Evolutionary conservation across 2,329 filamentous ascomycete species (phyloP).

Genomic region (Calonectria hongkongensis): DNA sequence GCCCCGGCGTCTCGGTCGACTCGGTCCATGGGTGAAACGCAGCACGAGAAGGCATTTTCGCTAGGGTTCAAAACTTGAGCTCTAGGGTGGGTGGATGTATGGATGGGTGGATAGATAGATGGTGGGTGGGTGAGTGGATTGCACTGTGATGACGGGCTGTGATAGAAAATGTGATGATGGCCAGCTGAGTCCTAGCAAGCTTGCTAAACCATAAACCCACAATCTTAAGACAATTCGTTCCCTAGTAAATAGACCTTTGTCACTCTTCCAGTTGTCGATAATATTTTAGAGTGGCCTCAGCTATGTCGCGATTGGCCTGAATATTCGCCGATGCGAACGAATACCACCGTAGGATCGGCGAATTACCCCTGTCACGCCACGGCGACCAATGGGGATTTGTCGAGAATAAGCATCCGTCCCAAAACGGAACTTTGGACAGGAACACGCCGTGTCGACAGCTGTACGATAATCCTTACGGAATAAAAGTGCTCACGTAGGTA

Average conservation of each 20-base stretch:
- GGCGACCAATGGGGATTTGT: neutral
- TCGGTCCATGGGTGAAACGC: constrained; percentile 34
- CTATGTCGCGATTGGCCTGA: neutral
- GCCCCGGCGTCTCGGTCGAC: constrained; percentile 1
- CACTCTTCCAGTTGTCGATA: neutral
- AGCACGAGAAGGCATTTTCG: constrained; percentile 25
- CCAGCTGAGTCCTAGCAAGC: neutral
- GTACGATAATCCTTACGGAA: neutral
- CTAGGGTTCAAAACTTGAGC: neutral
- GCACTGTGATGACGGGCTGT: neutral
- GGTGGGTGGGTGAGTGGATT: neutral
- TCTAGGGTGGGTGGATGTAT: neutral
- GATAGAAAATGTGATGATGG: neutral
- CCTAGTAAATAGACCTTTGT: neutral
- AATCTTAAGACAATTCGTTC: neutral
- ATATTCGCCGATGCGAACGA: constrained; percentile 11
- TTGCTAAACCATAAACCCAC: neutral
- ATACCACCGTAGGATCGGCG: constrained; percentile 16
- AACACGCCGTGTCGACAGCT: neutral
- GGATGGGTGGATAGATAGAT: neutral
- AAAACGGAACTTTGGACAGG: neutral
- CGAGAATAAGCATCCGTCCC: neutral
- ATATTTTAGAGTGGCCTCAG: neutral
- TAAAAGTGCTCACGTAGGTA: neutral
- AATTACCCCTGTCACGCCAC: neutral